Evolutionary conservation across 1,139 yeast genomes (phyloP).

Genomic region (Candida anutae): DNA sequence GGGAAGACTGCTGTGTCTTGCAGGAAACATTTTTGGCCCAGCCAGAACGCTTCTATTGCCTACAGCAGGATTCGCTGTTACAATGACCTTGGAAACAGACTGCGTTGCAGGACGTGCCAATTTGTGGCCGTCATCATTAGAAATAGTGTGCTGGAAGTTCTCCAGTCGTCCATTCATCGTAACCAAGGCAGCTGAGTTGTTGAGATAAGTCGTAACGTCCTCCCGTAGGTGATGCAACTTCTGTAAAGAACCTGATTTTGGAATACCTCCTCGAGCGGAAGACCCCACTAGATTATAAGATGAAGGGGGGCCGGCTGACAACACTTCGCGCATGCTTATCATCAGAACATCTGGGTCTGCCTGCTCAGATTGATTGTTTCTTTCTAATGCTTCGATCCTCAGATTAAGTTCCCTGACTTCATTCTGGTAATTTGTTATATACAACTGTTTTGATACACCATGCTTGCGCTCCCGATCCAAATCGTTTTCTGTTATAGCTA

Average conservation of each 20-base stretch:
- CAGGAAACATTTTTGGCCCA: too few relatives aligned
- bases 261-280: conserved; percentile 4
- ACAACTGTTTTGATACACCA: conserved; percentile 24
- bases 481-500: conserved; percentile 37
- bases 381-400: conserved; percentile 8
- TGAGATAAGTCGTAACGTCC: conserved; percentile 8
- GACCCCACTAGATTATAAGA: conserved; percentile 1
- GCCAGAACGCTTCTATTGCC: too few relatives aligned
- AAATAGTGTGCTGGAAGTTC: too few relatives aligned
- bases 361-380: neutral
- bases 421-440: conserved; percentile 30
- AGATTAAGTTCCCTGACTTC: conserved; percentile 17
- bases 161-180: too few relatives aligned
- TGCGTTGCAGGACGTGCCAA: too few relatives aligned
- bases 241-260: conserved; percentile 10
- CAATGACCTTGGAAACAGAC: too few relatives aligned
- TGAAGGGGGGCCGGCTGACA: conserved; percentile 27
- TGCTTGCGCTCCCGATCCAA: conserved; percentile 25
- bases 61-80: too few relatives aligned
- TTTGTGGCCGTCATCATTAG: too few relatives aligned
- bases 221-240: conserved; percentile 11
- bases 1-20: too few relatives aligned
- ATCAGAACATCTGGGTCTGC: conserved; percentile 19
- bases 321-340: conserved; percentile 24
- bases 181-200: conserved; percentile 5